These are phyloP conservation scores for Corynascus novoguineensis DNA, from an alignment of 495 filamentous ascomycete genomes.

Conservation along the genomic window DNA sequence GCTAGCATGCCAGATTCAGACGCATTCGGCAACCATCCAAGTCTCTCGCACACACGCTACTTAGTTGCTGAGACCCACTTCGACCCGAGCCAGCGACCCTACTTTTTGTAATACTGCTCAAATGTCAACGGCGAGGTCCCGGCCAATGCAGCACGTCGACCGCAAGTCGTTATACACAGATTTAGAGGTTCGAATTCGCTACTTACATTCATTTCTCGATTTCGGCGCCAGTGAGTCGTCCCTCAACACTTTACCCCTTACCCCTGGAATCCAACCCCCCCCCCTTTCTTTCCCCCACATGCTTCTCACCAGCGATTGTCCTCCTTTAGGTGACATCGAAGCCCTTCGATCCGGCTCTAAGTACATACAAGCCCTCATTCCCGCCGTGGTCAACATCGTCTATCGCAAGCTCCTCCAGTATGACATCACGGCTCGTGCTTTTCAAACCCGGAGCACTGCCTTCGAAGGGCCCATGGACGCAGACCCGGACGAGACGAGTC, in stretches of 20 bases:
- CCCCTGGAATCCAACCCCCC: neutral
- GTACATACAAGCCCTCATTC: constrained; percentile 70
- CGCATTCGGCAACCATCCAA: too few relatives aligned
- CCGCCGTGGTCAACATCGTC: constrained; percentile 67
- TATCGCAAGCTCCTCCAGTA: constrained; percentile 69
- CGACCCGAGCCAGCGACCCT: neutral
- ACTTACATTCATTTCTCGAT: constrained; percentile 67
- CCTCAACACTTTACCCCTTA: neutral
- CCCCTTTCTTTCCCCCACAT: neutral
- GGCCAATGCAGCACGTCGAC: constrained; percentile 56
- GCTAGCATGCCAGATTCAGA: neutral
- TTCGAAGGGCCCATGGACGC: constrained; percentile 59
- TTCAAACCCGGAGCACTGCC: constrained; percentile 60
- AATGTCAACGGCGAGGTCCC: constrained; percentile 26
- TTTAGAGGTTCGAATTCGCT: constrained; percentile 61
- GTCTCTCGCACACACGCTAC: neutral
- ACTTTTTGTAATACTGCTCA: neutral
- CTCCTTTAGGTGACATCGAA: constrained; percentile 67
- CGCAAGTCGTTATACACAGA: constrained; percentile 63
- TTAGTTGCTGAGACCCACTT: neutral
- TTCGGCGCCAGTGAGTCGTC: constrained; percentile 55
- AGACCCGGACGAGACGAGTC: constrained; percentile 55
- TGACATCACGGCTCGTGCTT: constrained; percentile 69
- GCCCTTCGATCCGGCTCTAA: constrained; percentile 59
- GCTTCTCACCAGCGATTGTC: too few relatives aligned